Evolutionary conservation across 2,329 filamentous ascomycete genomes (phyloP).

Genomic region (Colletotrichum navitas): DNA sequence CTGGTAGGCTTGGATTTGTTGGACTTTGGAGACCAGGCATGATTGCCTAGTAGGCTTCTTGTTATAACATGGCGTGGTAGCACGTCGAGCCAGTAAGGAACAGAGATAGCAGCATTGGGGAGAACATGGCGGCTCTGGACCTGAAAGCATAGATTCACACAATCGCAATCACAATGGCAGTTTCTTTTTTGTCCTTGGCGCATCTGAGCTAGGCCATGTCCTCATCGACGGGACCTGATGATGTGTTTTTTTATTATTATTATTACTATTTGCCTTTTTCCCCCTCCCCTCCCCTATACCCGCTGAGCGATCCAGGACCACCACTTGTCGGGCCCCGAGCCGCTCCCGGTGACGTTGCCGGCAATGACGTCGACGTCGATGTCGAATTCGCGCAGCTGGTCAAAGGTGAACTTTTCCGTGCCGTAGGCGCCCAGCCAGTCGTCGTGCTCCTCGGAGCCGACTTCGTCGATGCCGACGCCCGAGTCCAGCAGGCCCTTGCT

Average conservation of each 20-base stretch:
- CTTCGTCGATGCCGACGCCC: conserved; percentile 75
- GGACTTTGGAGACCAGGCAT: not conserved
- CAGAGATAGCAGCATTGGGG: too few relatives aligned
- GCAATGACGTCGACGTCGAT: conserved; percentile 82
- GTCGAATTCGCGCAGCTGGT: conserved; percentile 85
- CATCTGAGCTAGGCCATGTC: not conserved
- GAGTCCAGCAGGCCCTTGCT: conserved; percentile 87
- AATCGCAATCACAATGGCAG: not conserved
- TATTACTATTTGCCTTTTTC: conserved; percentile 33
- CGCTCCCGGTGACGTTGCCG: conserved; percentile 76
- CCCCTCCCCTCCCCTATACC: conserved; percentile 24
- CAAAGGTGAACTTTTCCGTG: conserved; percentile 82
- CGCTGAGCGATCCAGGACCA: conserved; percentile 89
- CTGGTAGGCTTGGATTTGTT: not conserved
- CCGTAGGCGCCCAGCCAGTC: conserved; percentile 87
- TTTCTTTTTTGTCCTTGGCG: conserved; percentile 2
- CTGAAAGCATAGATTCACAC: conserved; percentile 14
- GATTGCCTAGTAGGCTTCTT: conserved; percentile 7
- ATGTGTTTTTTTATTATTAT: conserved; percentile 4
- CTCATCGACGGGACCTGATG: not conserved
- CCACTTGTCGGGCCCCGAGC: conserved; percentile 83
- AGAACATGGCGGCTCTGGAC: conserved; percentile 25
- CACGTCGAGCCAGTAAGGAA: too few relatives aligned
- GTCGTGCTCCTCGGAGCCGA: conserved; percentile 78
- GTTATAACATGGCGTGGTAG: too few relatives aligned